Base-by-base conservation (phyloP, 768 basidiomycete species). In the Lentinula aciculospora region DNA sequence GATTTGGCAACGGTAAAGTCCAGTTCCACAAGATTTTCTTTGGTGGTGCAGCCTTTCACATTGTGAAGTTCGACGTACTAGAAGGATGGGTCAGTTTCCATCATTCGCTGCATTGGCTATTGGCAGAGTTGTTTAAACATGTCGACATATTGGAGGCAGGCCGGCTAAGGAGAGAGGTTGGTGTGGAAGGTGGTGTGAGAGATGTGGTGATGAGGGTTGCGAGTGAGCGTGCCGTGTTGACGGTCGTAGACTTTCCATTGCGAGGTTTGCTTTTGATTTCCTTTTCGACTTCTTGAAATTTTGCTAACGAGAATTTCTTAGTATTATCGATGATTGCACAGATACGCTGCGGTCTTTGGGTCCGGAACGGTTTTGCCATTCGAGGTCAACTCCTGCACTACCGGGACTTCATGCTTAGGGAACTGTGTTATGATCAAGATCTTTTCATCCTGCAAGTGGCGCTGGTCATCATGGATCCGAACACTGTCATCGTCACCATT, bases 391-490 rank as follows among this genome's bases (percentile, higher is more conserved):
- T 94, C 3, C 81, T 95, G 53, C 96, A 98, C 68, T 99, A 99
- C 69, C 88, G 94, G 27, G 96, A 98, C 68, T 94, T 93, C 70
- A 89, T 91, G 82, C 83, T 98, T 25, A 88, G 96, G 19, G 97
- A 99, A 69, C 79, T 94, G 5, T 97, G 96, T 65, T 95, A 96
- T 67, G 97, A 99, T 69, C 94, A 98, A 69, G 97, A 94, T 62
- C 76, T 97, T 17, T 94, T 87, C 76, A 82, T 96, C 59, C 79
- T 98, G 2, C 95, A 98, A 72, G 85, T 87, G 0, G 86, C 88
- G 0, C 81, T 98, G 51, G 80, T 89, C 65, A 76, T 89, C 42
- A 77, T 94, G 49, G 85, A 88, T 40, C 92, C 93, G 3, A 80
- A 89, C 63, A 76, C 82, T 23, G 83, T 97, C 66, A 75, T 98